Conservation (phyloP, 2,329 filamentous ascomycete genomes). For the Colletotrichum sojae region DNA sequence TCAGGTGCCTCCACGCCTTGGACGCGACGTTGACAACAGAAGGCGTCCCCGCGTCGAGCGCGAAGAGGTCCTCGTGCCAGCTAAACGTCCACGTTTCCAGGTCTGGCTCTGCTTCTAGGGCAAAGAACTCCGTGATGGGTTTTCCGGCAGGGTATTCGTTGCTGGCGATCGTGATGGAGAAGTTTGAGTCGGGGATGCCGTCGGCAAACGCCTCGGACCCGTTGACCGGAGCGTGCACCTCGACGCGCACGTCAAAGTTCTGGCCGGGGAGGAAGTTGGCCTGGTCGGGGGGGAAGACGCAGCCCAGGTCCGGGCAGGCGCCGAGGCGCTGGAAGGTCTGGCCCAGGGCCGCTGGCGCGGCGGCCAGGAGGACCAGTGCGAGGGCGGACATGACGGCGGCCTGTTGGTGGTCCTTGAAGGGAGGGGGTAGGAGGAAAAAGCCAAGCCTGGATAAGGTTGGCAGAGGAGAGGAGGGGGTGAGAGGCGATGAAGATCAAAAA, state of each 20-base stretch:
- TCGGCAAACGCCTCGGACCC: conserved; percentile 81
- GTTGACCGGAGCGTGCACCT: conserved; percentile 86
- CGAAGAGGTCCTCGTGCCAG: conserved; percentile 89
- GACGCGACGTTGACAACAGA: conserved; percentile 84
- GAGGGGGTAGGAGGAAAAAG: no score
- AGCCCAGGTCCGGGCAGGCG: conserved; percentile 72
- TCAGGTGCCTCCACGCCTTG: conserved; percentile 82
- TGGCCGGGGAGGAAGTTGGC: conserved; percentile 88
- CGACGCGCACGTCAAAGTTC: conserved; percentile 86
- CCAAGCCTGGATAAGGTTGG: neutral
- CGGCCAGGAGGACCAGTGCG: conserved; percentile 51
- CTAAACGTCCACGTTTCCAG: conserved; percentile 86
- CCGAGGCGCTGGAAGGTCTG: conserved; percentile 74
- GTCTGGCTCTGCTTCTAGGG: conserved; percentile 79
- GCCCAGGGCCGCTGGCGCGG: conserved; percentile 58
- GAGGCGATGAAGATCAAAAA: neutral
- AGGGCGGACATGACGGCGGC: conserved; percentile 49
- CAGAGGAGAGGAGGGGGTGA: neutral
- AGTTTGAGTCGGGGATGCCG: conserved; percentile 78
- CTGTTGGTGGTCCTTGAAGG: neutral
- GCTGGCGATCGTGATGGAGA: conserved; percentile 82
- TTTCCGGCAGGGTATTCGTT: conserved; percentile 64
- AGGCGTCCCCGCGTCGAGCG: conserved; percentile 76
- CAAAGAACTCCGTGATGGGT: conserved; percentile 77
- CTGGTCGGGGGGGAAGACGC: conserved; percentile 73